These are phyloP conservation scores for Graphilbum sp. DNA, from an alignment of 2,329 filamentous ascomycete genomes.

Conservation along the genomic window DNA sequence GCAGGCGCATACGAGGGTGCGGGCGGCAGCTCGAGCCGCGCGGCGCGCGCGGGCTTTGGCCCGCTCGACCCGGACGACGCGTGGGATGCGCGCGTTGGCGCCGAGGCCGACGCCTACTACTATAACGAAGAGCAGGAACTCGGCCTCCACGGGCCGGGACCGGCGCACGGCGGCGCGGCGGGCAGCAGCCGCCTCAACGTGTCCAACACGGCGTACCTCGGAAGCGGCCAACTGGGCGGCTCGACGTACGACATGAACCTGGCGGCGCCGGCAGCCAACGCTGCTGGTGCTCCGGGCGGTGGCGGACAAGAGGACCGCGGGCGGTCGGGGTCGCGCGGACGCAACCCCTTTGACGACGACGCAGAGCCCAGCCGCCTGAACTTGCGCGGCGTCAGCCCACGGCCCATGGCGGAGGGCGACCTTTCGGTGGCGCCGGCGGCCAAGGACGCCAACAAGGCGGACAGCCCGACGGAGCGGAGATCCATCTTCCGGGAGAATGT, in stretches of 20 bases:
- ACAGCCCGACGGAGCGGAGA: slow-evolving; percentile 50
- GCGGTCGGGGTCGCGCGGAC: slow-evolving; percentile 22
- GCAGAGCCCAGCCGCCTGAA: slow-evolving; percentile 43
- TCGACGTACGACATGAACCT: slow-evolving; percentile 34
- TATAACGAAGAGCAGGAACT: slow-evolving; percentile 61
- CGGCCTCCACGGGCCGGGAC: slow-evolving; percentile 21
- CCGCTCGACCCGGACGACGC: slow-evolving; percentile 68
- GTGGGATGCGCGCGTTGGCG: slow-evolving; percentile 67
- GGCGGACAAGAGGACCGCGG: slow-evolving; percentile 22
- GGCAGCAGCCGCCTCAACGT: slow-evolving; percentile 5
- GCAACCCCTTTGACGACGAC: slow-evolving; percentile 53
- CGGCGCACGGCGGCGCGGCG: slow-evolving; percentile 17
- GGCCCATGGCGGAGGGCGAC: slow-evolving; percentile 41
- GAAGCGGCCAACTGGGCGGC: slow-evolving; percentile 10
- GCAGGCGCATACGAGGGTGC: slow-evolving; percentile 57
- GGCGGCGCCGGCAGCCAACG: slow-evolving; percentile 15
- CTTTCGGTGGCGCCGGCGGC: slow-evolving; percentile 15
- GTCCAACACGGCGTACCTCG: slow-evolving; percentile 7
- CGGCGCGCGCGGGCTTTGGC: slow-evolving; percentile 21
- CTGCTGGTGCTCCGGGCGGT: slow-evolving; percentile 10
- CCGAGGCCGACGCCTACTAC: slow-evolving; percentile 47
- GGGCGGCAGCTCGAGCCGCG: slow-evolving; percentile 14
- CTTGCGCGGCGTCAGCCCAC: slow-evolving; percentile 57
- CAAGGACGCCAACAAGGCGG: slow-evolving; percentile 22
- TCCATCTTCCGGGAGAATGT: slow-evolving; percentile 58